Evolutionary conservation across 2,329 filamentous ascomycete species (phyloP), one percentile per base, ranked within the genome.

Genomic region (Xylaria sp.): DNA sequence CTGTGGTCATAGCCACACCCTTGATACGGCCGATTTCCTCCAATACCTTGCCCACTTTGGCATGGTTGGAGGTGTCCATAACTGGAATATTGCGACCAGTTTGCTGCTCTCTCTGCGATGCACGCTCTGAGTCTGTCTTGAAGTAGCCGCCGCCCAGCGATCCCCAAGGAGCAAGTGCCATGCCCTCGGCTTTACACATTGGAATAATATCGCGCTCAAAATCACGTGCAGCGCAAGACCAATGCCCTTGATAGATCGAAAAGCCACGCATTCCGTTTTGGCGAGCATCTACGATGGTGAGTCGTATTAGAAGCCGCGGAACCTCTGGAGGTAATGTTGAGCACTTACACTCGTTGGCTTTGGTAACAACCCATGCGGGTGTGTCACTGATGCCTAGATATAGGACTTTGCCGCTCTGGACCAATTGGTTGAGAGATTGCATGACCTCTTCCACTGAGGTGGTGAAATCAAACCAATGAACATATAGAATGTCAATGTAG

Each of bases 181-280:
- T 88, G 33, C 87, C 87, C 68, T 89, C 85, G 31, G 81, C 79
- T 35, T 79, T 78, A 33, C 76, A 80, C 87, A 90, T 90, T 31
- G 86, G 86, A 35, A 90, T 80, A 68, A 90, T 87, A 17, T 90
- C 87, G 21, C 86, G 81, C 76, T 90, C 87, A 54, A 90, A 84
- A 72, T 92, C 89, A 21, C 89, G 83, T n/a, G 78, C 70, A 0
- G 83, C 81, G 9, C 85, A 83, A 27, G 77, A 83, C 87, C 87
- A 91, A 15, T 76, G 78, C 13, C 88, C 89, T 74, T 90, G 87
- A 73, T 90, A 90, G 35, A 90, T 83, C 35, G 79, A 83, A 77
- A 93, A 93, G 38, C 83, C 87, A 1, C 86, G 84, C 33, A 92
- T 79, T n/a, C 87, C 88, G 64, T 91, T 85, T 64, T 85, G 82